Evolutionary conservation across 2,329 filamentous ascomycete genomes (phyloP), one percentile per base, ranked within the genome.

Genomic region (Fusarium nematophilum): DNA sequence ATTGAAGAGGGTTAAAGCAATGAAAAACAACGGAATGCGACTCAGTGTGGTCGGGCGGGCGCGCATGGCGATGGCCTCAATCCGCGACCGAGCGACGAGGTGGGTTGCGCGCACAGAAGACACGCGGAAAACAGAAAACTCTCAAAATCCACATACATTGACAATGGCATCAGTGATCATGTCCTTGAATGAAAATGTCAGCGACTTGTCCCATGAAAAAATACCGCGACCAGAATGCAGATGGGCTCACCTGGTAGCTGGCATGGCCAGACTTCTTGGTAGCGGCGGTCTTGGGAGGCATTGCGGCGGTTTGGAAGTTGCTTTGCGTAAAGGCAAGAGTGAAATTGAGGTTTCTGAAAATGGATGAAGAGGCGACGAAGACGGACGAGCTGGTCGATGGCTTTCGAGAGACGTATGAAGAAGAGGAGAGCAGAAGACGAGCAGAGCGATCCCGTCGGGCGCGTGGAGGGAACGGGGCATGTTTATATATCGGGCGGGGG

Each of bases 151-250:
- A 82, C 79, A 74, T 86, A 87, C 84, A 76, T 81, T 79, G 72
- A 85, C 74, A 71, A 87, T 87, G 49, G 83, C 84, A 72, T 87
- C 84, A 47, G 80, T 84, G 72, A 87, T 87, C 84, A 87, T 87
- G 70, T 86, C 84, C 84, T 87, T 57, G 29, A 60, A 29, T 44
- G 52, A 53, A 53, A 53, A 37, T 42, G 42, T 57, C 26, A 68
- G 42, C 33, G 25, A 34, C 18, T 34, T 46, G 17, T 45, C 13
- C 21, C 6, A 29, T 23, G 14, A 51, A 30, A 57, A 45, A 25
- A 49, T 21, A 31, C 23, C 23, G 42, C 53, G 43, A 39, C 57
- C 23, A 9, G 15, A 49, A 36, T 34, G 39, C 18, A 21, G 50
- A 44, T 59, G 33, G 66, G 76, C 83, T 68, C 73, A 86, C 84